Base-by-base conservation (phyloP, 768 basidiomycete species). In the Lentinula aciculospora region DNA sequence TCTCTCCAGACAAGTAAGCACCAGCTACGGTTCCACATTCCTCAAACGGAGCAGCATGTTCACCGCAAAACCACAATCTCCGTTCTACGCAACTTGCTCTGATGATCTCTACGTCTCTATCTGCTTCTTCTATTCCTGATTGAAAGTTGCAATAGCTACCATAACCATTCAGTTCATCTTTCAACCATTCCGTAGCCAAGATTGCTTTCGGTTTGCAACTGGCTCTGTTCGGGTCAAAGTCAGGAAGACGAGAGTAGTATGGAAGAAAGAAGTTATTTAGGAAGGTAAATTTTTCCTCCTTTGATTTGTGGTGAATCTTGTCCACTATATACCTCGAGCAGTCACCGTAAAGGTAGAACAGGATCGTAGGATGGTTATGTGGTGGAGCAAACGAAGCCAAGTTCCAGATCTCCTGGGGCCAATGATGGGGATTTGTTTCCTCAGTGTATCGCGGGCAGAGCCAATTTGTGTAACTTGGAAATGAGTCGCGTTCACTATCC, bases 371-470 rank as follows among this genome's bases (percentile, higher is more conserved):
- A 34, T 64, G 63, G 46, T 64, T 64, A 56, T 64, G 59, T 27
- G 61, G 63, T n/a, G 63, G 59, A 3, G 57, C 55, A 46, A 64
- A 64, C 7, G 63, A 58, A 39, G 63, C 60, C 3, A 64, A 53
- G 32, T 64, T 61, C 63, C 63, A 64, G 21, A 64, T 64, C 36
- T 64, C 63, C 59, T 62, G 61, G 29, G 63, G 58, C 63, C 63
- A 64, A 13, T 51, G 57, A 25, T 49, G 44, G 9, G 63, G 63
- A 55, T 64, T 64, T 37, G 63, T 64, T 37, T 64, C 63, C 27
- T 40, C 25, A 6, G 63, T 57, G 51, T 64, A 64, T 17, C 53
- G 37, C 28, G 63, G 63, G 28, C 59, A 40, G 15, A 64, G 53
- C 63, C 63, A 64, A 34, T 62, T 60, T 25, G 61, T 53, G 23